A percentile compares a stretch with the other conserved stretches of the same genome.
Evolutionary conservation across 108 stramenopile genomes (phyloP).

Genomic region (Skeletonema costatum): DNA sequence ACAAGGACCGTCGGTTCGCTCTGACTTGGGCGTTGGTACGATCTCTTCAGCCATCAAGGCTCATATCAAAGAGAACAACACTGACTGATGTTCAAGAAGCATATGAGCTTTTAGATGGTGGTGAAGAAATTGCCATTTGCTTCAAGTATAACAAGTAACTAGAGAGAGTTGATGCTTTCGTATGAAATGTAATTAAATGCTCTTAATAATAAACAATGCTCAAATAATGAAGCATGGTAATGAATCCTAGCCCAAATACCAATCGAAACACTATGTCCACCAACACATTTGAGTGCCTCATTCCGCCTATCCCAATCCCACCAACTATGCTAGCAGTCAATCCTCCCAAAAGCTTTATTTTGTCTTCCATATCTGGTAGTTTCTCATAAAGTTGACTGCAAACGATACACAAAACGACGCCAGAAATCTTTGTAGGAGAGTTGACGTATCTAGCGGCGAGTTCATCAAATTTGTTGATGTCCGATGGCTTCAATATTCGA

Average conservation of each 20-base stretch:
- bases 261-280: conserved; percentile 28
- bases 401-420: conserved; percentile 5
- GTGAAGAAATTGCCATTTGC: conserved; percentile 69
- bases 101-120: conserved; percentile 71
- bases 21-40: conserved; percentile 84
- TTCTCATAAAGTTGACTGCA: conserved; percentile 23
- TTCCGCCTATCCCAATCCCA: conserved; percentile 35
- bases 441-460: conserved; percentile 21
- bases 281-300: conserved; percentile 19
- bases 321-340: conserved; percentile 21
- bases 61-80: conserved; percentile 61
- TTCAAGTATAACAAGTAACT: conserved; percentile 49
- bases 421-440: conserved; percentile 24
- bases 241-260: conserved; percentile 36
- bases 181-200: conserved; percentile 8
- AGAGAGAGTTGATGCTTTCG: background rate
- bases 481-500: conserved; percentile 12
- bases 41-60: conserved; percentile 70
- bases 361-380: conserved; percentile 17
- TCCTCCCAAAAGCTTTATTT: conserved; percentile 23
- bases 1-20: conserved; percentile 80
- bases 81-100: conserved; percentile 67
- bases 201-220: conserved; percentile 36
- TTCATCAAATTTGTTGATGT: conserved; percentile 45
- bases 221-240: conserved; percentile 31